phyloP scores from a whole-genome alignment of 164 flowering plant species.

The Chimonanthus salicifolius region DNA sequence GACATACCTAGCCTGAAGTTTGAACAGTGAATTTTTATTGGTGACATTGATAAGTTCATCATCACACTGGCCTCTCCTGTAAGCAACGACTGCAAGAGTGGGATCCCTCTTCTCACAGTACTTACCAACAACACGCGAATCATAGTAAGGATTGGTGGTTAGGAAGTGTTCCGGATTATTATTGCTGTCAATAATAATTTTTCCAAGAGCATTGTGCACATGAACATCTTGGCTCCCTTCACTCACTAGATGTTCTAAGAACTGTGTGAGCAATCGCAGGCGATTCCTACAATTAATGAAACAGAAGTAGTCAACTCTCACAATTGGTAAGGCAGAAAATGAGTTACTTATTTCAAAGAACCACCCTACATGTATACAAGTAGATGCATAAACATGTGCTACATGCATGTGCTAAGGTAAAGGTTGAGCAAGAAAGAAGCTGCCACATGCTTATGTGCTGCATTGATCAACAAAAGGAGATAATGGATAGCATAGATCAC shows the following conservation, averaged over 20 bases:
- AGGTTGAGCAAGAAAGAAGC: not conserved
- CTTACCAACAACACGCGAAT: constrained; percentile 97
- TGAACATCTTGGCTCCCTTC: constrained; percentile 99
- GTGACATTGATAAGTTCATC: constrained; percentile 97
- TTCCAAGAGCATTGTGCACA: constrained; percentile 99
- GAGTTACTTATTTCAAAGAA: not conserved
- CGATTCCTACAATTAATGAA: constrained; percentile 55
- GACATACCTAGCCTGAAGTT: constrained; percentile 87
- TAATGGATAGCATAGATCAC: not conserved
- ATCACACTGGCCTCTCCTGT: constrained; percentile 97
- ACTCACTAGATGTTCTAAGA: constrained; percentile 99
- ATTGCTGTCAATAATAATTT: constrained; percentile 97
- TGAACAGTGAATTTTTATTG: constrained; percentile 92
- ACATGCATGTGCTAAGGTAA: not conserved
- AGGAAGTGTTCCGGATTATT: constrained; percentile 99
- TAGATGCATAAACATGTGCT: constrained; percentile 6
- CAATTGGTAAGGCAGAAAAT: constrained; percentile 14
- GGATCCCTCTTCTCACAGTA: constrained; percentile 99
- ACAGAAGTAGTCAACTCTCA: not conserved
- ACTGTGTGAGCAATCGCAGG: constrained; percentile 90
- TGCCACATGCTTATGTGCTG: not conserved
- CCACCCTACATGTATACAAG: not conserved
- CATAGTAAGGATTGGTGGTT: constrained; percentile 97
- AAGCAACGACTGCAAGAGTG: constrained; percentile 97
- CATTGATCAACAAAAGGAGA: not conserved